Base-by-base conservation (phyloP, 2,329 filamentous ascomycete genomes). In the Teratosphaeriaceae sp. region DNA sequence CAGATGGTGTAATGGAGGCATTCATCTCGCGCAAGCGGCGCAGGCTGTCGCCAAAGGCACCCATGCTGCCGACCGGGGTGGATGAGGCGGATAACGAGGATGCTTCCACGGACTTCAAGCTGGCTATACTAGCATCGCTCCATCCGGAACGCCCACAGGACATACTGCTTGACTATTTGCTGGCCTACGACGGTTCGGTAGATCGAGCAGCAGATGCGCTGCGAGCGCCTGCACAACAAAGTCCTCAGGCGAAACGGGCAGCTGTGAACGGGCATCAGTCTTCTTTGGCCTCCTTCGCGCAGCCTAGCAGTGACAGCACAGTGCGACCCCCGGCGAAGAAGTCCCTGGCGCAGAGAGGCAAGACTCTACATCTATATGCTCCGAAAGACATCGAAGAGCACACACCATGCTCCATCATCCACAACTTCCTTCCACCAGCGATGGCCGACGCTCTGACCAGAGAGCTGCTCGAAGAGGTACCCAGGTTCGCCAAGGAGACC, bases 391-490 rank as follows among this genome's bases (percentile, higher is more conserved):
- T 97, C 35, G 84, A 86, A 38, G 74, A 78, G 19, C 78, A 94
- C 58, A 95, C 90, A 0, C 88, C 92, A 1, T 96, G 89, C 65
- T 89, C 86, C 9, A 85, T 97, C 51, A 80, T 96, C 43, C 88
- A 94, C 65, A 92, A 95, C 57, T 96, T 97, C 54, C 71, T 98
- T 0, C 80, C 87, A 0, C 22, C 72, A 0, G 71, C 81, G 2
- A 73, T 85, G 45, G 90, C 92, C 29, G 83, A 88, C 50, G 72
- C 74, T 1, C 71, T 98, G 11, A 70, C 97, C 1, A 62, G 65
- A 23, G 89, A 97, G 61, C 73, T 97, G 27, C 66, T 96, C 1
- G 66, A 74, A 1, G 88, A 96, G 65, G 75, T 84, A 1, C 69
- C 76, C 18, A 78, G 82, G 0, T 95, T 88, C 59, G 72, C 80